Evolutionary conservation across 2,329 filamentous ascomycete species (phyloP).

Genomic region (Ophiostoma australiae): DNA sequence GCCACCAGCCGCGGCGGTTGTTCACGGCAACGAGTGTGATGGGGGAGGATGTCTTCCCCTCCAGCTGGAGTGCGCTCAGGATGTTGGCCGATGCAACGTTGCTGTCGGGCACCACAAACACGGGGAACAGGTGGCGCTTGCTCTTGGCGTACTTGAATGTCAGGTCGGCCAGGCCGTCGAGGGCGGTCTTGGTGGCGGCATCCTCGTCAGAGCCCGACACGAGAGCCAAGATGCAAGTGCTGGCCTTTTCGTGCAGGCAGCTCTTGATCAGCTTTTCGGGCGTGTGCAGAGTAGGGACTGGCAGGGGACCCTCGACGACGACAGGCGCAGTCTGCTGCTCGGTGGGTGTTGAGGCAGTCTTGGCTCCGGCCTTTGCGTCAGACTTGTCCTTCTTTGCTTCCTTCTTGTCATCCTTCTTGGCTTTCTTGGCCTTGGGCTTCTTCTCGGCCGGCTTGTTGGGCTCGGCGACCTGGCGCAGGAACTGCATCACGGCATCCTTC

Average conservation of each 20-base stretch:
- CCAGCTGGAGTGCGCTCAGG: slow-evolving; percentile 58
- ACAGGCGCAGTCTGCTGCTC: slow-evolving; percentile 40
- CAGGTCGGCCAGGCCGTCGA: slow-evolving; percentile 65
- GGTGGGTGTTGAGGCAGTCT: slow-evolving; percentile 30
- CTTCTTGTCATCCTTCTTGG: slow-evolving; percentile 33
- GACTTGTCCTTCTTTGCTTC: slow-evolving; percentile 36
- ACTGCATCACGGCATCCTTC: slow-evolving; percentile 74
- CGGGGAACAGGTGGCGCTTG: slow-evolving; percentile 70
- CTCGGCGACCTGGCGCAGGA: slow-evolving; percentile 70
- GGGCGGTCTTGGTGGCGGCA: slow-evolving; percentile 48
- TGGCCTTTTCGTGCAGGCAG: slow-evolving; percentile 70
- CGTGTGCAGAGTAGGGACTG: slow-evolving; percentile 62
- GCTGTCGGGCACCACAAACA: slow-evolving; percentile 64
- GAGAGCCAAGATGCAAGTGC: slow-evolving; percentile 77
- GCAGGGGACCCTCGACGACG: slow-evolving; percentile 52
- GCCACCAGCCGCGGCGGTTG: slow-evolving; percentile 80
- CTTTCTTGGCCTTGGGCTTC: slow-evolving; percentile 33
- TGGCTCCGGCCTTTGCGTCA: slow-evolving; percentile 35
- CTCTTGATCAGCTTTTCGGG: slow-evolving; percentile 60
- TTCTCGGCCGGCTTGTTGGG: slow-evolving; percentile 68
- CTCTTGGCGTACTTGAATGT: slow-evolving; percentile 67
- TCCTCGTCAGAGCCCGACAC: slow-evolving; percentile 38
- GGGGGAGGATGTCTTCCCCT: slow-evolving; percentile 34
- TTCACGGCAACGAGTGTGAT: slow-evolving; percentile 79
- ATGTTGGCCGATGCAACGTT: slow-evolving; percentile 55